Evolutionary conservation across 768 basidiomycete genomes (phyloP).

Genomic region (Tephrocybe rancida): DNA sequence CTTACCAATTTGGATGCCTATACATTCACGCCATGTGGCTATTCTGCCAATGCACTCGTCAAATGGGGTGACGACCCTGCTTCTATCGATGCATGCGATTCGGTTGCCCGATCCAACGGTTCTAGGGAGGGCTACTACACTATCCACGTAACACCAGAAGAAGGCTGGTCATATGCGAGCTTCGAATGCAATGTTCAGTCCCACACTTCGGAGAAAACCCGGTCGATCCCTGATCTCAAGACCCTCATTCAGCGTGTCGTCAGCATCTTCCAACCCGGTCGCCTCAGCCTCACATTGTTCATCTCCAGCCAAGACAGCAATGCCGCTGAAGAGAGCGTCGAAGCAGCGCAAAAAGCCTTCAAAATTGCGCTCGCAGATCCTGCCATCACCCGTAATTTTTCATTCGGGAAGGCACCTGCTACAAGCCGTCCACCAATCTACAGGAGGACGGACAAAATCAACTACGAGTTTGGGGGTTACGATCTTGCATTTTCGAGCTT

Average conservation of each 20-base stretch:
- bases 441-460: slow-evolving; percentile 92
- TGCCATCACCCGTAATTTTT: not conserved
- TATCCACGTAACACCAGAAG: slow-evolving; percentile 97
- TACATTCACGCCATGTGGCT: slow-evolving; percentile 94
- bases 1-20: slow-evolving; percentile 90
- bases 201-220: slow-evolving; percentile 25
- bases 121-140: slow-evolving; percentile 92
- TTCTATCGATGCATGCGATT: slow-evolving; percentile 1
- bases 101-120: slow-evolving; percentile 9
- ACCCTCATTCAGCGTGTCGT: slow-evolving; percentile 89
- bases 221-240: slow-evolving; percentile 68
- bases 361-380: slow-evolving; percentile 57
- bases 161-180: slow-evolving; percentile 97
- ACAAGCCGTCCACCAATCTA: slow-evolving; percentile 42
- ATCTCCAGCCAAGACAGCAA: slow-evolving; percentile 70
- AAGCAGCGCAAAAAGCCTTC: slow-evolving; percentile 76
- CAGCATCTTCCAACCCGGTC: slow-evolving; percentile 87
- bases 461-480: slow-evolving; percentile 95
- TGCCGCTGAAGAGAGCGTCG: slow-evolving; percentile 54
- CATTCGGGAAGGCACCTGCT: slow-evolving; percentile 3
- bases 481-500: slow-evolving; percentile 91
- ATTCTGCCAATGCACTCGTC: slow-evolving; percentile 89
- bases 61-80: slow-evolving; percentile 51
- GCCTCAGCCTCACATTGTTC: slow-evolving; percentile 87
- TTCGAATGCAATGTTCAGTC: slow-evolving; percentile 97